Conservation (phyloP, 1,284 basidiomycete genomes). For the Pulchroboletus neoregius region DNA sequence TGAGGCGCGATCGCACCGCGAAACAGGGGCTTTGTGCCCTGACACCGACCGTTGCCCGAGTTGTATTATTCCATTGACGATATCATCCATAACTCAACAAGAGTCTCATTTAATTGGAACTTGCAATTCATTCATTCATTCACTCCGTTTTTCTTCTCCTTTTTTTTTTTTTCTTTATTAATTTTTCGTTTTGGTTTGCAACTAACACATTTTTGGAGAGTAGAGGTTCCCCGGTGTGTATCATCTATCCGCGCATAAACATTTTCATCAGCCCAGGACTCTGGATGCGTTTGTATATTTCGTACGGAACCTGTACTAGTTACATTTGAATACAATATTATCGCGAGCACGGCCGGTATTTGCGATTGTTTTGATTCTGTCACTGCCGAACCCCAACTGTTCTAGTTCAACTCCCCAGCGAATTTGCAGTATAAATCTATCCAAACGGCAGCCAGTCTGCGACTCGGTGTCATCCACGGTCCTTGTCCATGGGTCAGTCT, state of each 20-base stretch:
- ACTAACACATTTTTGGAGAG: conserved; percentile 15
- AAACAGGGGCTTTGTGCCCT: conserved; percentile 10
- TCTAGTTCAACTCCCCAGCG: conserved; percentile 23
- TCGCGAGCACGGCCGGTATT: conserved; percentile 9
- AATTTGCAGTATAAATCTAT: conserved; percentile 29
- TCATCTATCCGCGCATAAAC: conserved; percentile 14
- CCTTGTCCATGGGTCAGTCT: conserved; percentile 28
- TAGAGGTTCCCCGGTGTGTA: conserved; percentile 18
- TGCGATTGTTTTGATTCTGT: conserved; percentile 20
- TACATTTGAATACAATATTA: background rate
- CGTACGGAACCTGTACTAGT: conserved; percentile 23
- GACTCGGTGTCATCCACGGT: conserved; percentile 31
- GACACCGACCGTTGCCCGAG: conserved; percentile 12
- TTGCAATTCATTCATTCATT: conserved; percentile 9
- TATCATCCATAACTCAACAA: conserved; percentile 17
- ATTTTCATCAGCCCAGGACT: background rate
- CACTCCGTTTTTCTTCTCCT: background rate
- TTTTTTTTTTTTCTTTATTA: conserved; percentile 2
- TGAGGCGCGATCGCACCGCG: conserved; percentile 1
- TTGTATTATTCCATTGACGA: conserved; percentile 24
- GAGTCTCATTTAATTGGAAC: conserved; percentile 22
- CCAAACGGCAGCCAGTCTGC: conserved; percentile 30
- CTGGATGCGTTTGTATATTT: conserved; percentile 13
- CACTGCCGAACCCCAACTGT: conserved; percentile 33
- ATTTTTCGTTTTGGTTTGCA: conserved; percentile 16